phyloP scores from a whole-genome alignment of 495 filamentous ascomycete species.

The Penicillium canariense region DNA sequence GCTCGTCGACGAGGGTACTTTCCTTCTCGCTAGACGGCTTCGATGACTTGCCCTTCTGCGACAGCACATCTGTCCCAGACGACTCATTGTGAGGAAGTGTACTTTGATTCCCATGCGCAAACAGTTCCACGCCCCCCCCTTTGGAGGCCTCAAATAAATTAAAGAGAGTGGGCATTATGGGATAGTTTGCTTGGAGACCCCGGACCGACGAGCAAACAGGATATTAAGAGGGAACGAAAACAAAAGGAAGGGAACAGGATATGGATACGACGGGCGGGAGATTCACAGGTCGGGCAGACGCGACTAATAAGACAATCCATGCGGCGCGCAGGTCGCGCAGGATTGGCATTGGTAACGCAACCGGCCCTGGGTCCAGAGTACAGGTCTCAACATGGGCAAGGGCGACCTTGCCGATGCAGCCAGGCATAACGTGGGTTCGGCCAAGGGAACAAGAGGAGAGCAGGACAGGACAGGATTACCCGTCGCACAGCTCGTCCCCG shows the following conservation, averaged over 20 bases:
- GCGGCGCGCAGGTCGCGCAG: conserved; percentile 3
- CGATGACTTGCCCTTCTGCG: conserved; percentile 4
- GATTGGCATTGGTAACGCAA: conserved; percentile 17
- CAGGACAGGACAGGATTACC: not conserved
- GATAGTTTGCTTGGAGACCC: not conserved
- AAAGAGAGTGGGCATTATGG: conserved; percentile 20
- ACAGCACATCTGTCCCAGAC: conserved; percentile 8
- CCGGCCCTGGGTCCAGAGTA: conserved; percentile 25
- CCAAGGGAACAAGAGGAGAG: not conserved
- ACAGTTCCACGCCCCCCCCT: not conserved
- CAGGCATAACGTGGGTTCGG: not conserved
- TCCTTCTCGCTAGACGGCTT: conserved; percentile 28
- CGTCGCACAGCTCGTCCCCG: too few relatives aligned
- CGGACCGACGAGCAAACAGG: not conserved
- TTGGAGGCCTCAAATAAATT: conserved; percentile 11
- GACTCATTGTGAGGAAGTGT: not conserved
- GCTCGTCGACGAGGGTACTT: conserved; percentile 24
- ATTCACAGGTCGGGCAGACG: not conserved
- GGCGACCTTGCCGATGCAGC: conserved; percentile 21
- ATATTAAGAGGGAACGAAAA: not conserved
- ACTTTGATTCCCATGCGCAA: not conserved
- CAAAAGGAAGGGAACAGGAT: not conserved
- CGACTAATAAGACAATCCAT: not conserved
- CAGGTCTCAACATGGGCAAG: conserved; percentile 23
- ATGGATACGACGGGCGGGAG: conserved; percentile 4